Conservation (phyloP, 306 rosid species). For the barrel medic (Medicago truncatula) region DNA sequence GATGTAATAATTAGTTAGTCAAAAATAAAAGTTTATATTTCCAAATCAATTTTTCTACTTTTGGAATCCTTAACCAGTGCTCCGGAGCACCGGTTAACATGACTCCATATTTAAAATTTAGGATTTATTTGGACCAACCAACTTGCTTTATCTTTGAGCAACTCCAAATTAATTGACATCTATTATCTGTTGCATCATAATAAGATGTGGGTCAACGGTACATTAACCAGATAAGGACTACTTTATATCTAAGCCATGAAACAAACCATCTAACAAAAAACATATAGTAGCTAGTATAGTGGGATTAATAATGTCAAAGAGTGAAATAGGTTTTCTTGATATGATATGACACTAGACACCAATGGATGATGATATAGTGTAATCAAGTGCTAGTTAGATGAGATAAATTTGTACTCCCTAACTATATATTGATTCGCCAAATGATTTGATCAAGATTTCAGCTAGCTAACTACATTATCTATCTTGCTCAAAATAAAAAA, state of each 20-base stretch:
- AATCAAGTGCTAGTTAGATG: not conserved
- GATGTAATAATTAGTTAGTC: too few relatives aligned
- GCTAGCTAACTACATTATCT: too few relatives aligned
- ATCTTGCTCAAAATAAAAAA: too few relatives aligned
- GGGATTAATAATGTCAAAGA: conserved; percentile 15
- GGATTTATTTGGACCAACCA: conserved; percentile 32
- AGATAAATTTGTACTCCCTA: too few relatives aligned
- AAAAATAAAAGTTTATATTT: too few relatives aligned
- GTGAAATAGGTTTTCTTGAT: conserved; percentile 21
- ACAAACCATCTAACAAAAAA: conserved; percentile 36
- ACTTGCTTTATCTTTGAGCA: conserved; percentile 39
- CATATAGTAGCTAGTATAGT: not conserved
- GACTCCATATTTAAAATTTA: conserved; percentile 5
- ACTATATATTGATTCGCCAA: not conserved
- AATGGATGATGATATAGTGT: not conserved
- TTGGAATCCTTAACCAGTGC: too few relatives aligned
- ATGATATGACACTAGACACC: conserved; percentile 37
- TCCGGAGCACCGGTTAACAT: too few relatives aligned
- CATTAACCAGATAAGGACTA: conserved; percentile 43
- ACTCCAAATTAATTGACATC: conserved; percentile 29
- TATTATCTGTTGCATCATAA: conserved; percentile 7
- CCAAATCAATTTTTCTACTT: too few relatives aligned
- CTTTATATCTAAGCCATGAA: conserved; percentile 42
- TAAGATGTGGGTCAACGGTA: conserved; percentile 49
- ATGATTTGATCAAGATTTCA: too few relatives aligned